Evolutionary conservation across 1,284 basidiomycete species (phyloP), one percentile per base, ranked within the genome.

Genomic region (Moniliophthora roreri): DNA sequence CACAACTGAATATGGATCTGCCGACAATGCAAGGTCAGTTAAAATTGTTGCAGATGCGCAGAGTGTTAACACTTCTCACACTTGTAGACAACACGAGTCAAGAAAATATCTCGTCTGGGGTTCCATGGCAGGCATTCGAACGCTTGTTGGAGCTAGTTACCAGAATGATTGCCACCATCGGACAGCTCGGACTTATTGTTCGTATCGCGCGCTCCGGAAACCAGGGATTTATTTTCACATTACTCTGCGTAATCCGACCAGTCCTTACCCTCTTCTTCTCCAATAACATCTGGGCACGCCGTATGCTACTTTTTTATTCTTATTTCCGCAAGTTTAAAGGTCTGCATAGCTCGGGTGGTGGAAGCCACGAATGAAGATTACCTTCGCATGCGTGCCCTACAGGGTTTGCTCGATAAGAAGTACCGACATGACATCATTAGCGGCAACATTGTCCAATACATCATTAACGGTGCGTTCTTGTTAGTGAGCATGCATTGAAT

Each of bases 401-500:
- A 23, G 32, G 46, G 5, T n/a, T 55, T 48, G 13, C 40, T 38
- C 10, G 36, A 46, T 2, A 42, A 50, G 28, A 51, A 45, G 8
- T 66, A 59, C 39, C 62, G 58, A 38, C 59, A 63, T 40, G 65
- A 67, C 44, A 60, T 64, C 11, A 59, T 64, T 15, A 62, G 59
- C 26, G 59, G 62, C 4, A 60, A 62, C 36, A 51, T 66, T 40
- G 54, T 48, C 3, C 52, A 58, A 34, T 69, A 67, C 56, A 60
- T 69, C 23, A 50, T 61, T 2, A 45, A 52, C 15, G 63, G 66
- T 68, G 59, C 10, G 18, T 44, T 8, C 37, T 62, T 15, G 72
- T 70, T 18, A 35, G 51, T 18, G 37, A 66, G 74, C 46, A 67
- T 59, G 40, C 59, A 53, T 16, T 64, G 72, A 10, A 63, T 48